These are phyloP conservation scores for Diutina pseudorugosa DNA, from an alignment of 1,139 yeast species.

Conservation along the genomic window DNA sequence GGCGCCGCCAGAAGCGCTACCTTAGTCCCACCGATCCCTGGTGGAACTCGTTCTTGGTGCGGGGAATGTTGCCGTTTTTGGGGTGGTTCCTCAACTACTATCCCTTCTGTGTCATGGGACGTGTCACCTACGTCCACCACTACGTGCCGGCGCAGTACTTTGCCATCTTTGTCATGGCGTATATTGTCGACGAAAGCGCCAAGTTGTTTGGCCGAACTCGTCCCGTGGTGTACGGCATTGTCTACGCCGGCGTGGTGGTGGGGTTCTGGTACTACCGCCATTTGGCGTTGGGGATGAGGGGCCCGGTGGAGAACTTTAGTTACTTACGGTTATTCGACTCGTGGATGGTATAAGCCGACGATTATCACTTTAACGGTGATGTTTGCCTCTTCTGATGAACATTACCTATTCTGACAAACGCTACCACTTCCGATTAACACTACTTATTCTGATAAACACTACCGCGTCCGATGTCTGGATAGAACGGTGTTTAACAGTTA, in stretches of 20 bases:
- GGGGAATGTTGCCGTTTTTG: conserved; percentile 20
- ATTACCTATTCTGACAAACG: no score
- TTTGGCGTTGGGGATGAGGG: conserved; percentile 25
- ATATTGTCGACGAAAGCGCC: conserved; percentile 16
- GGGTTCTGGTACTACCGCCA: conserved; percentile 19
- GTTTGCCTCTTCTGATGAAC: no score
- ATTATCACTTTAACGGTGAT: no score
- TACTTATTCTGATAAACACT: no score
- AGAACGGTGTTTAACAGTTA: no score
- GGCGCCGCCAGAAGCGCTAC: conserved; percentile 22
- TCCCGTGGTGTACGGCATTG: conserved; percentile 10
- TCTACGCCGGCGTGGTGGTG: conserved; percentile 15
- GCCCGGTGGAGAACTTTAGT: conserved; percentile 13
- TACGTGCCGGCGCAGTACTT: conserved; percentile 25
- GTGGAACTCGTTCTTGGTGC: conserved; percentile 9
- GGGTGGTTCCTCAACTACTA: conserved; percentile 22
- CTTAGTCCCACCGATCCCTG: conserved; percentile 7
- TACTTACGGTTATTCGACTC: conserved; percentile 16
- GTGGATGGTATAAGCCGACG: conserved; percentile 12
- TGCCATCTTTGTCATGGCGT: conserved; percentile 23
- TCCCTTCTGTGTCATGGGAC: conserved; percentile 23
- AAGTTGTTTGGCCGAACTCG: conserved; percentile 5
- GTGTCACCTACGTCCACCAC: conserved; percentile 25
- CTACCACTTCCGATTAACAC: no score
- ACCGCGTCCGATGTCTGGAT: no score